Conservation (phyloP, 1,284 basidiomycete genomes). For the Papiliotrema fonsecae region DNA sequence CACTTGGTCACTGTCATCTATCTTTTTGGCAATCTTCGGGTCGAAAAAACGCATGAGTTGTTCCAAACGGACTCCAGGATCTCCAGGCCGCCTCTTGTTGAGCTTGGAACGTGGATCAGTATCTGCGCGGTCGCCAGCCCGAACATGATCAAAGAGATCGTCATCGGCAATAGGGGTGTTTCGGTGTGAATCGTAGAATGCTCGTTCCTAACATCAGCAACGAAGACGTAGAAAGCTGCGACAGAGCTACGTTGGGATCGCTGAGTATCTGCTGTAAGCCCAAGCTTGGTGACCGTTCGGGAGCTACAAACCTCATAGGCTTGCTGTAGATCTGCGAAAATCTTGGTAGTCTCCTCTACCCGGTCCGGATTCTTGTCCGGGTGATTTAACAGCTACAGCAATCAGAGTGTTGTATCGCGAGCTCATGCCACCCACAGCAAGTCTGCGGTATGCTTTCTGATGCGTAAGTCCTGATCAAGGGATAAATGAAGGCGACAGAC, state of each 20-base stretch:
- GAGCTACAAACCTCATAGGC: conserved; percentile 73
- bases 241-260: conserved; percentile 73
- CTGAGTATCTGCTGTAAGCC: conserved; percentile 61
- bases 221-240: neutral
- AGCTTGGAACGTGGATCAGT: conserved; percentile 50
- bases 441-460: conserved; percentile 72
- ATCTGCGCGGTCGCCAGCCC: conserved; percentile 55
- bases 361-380: conserved; percentile 83
- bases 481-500: conserved; percentile 46
- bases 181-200: conserved; percentile 96
- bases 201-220: conserved; percentile 69
- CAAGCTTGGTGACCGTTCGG: neutral
- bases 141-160: conserved; percentile 78
- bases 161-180: conserved; percentile 79
- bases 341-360: conserved; percentile 76
- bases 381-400: conserved; percentile 64
- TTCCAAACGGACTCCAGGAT: conserved; percentile 70
- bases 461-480: conserved; percentile 8
- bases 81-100: conserved; percentile 59
- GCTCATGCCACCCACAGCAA: conserved; percentile 53
- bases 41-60: conserved; percentile 87
- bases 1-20: conserved; percentile 68
- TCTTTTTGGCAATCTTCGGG: conserved; percentile 63
- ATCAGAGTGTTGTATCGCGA: neutral
- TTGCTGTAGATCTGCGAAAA: conserved; percentile 84